Evolutionary conservation across 306 rosid genomes (phyloP), one percentile per base, ranked within the genome.

Genomic region (Cyclanthera cordifolia): DNA sequence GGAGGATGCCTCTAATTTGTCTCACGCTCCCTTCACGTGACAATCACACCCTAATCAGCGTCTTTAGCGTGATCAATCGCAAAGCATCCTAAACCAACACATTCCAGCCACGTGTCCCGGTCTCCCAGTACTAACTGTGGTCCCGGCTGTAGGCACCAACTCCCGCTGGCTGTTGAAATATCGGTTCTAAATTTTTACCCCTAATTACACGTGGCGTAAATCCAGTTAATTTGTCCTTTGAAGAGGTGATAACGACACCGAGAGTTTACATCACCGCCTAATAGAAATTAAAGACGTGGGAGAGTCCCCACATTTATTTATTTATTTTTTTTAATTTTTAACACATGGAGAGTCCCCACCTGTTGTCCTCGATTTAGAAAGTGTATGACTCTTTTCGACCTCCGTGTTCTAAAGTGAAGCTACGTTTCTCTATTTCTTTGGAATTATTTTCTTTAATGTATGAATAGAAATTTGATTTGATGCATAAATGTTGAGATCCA

Each of bases 101-200:
- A 1, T 1, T 61, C 27, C 2, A 11, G 68, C 68, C 68, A 61
- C 68, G 69, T 63, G 69, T 63, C 52, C 30, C 6, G 50, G 69
- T 63, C 69, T 63, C 69, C 51, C 48, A 17, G 15, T 10, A 4
- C 46, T 37, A 4, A 9, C 28, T 13, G 32, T 63, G 51, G 69
- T 41, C 69, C 69, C 68, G 49, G n/a, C 50, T 37, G 45, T 32
- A 30, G 39, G 39, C 61, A 24, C 61, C n/a, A 5, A 15, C 25
- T 54, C 16, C 59, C n/a, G 58, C 32, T 21, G 30, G 30, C 30
- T 10, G 30, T 54, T 54, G 17, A 24, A 54, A 24, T 54, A 11
- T 53, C 16, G 32, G 2, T 5, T 55, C 9, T 0, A 1, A 13
- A 4, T 8, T 49, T 49, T 13, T 14, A 55, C 37, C 37, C 11